These are phyloP conservation scores for Vitis amurensis DNA, from an alignment of 164 flowering plant species.

Conservation along the genomic window DNA sequence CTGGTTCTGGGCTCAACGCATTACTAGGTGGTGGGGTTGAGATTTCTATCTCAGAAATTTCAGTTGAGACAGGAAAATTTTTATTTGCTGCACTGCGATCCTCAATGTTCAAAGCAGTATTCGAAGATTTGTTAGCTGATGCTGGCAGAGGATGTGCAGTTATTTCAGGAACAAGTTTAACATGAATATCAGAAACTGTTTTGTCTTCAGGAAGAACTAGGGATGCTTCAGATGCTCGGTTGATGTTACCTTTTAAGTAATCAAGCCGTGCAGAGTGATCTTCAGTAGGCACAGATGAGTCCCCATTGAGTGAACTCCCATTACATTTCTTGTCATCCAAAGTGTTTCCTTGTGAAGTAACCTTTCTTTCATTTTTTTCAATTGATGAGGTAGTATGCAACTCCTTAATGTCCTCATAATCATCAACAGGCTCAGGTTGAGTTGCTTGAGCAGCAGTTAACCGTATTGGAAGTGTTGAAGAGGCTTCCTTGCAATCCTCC, in stretches of 20 bases:
- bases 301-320: constrained; percentile 1
- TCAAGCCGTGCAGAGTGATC: constrained; percentile 10
- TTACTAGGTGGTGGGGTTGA: constrained; percentile 50
- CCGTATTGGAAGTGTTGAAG: constrained; percentile 14
- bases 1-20: constrained; percentile 33
- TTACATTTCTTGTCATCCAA: constrained; percentile 20
- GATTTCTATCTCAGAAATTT: constrained; percentile 47
- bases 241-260: constrained; percentile 15
- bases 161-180: constrained; percentile 18
- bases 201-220: constrained; percentile 19
- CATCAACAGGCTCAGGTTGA: constrained; percentile 17
- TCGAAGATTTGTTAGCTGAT: constrained; percentile 15
- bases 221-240: constrained; percentile 16
- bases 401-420: constrained; percentile 39
- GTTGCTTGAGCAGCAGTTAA: constrained; percentile 8
- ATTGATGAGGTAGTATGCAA: constrained; percentile 27
- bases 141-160: constrained; percentile 21
- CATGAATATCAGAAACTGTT: constrained; percentile 4
- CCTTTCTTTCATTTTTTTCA: constrained; percentile 26
- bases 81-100: constrained; percentile 21
- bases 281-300: constrained; percentile 9
- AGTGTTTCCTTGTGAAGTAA: constrained; percentile 9
- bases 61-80: constrained; percentile 19
- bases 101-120: constrained; percentile 18
- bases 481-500: constrained; percentile 10